Evolutionary conservation across 2,329 filamentous ascomycete genomes (phyloP).

Genomic region (Zymoseptoria crescenta): DNA sequence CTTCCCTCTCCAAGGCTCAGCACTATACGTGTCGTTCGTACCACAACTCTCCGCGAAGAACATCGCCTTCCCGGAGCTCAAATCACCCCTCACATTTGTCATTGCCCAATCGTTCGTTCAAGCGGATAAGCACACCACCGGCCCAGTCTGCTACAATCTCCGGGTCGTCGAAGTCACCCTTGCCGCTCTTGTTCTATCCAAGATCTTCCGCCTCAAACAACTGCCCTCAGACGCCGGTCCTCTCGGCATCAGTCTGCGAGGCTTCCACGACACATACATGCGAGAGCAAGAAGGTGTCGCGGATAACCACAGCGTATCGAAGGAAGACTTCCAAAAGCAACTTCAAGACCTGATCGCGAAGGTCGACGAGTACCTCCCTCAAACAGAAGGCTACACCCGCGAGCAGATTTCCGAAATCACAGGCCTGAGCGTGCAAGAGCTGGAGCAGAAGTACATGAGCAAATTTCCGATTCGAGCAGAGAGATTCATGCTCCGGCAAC

Average conservation of each 20-base stretch:
- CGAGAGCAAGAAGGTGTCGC: conserved; percentile 42
- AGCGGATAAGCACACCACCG: conserved; percentile 90
- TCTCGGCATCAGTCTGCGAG: conserved; percentile 72
- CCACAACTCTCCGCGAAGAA: conserved; percentile 69
- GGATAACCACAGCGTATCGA: conserved; percentile 41
- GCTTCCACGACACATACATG: conserved; percentile 81
- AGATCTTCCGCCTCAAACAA: conserved; percentile 50
- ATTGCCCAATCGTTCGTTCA: conserved; percentile 92
- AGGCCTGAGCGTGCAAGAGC: conserved; percentile 58
- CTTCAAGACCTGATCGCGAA: conserved; percentile 65
- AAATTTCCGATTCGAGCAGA: conserved; percentile 85
- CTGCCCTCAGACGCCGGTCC: conserved; percentile 75
- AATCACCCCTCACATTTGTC: conserved; percentile 79
- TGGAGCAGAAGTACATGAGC: conserved; percentile 73
- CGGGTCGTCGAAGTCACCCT: conserved; percentile 92
- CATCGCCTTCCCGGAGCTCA: conserved; percentile 72
- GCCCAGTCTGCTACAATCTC: conserved; percentile 90
- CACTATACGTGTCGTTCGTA: conserved; percentile 83
- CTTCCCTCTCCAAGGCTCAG: conserved; percentile 77
- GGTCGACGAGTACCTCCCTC: conserved; percentile 61
- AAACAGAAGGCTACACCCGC: conserved; percentile 79
- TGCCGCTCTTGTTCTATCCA: conserved; percentile 62
- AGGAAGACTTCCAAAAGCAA: conserved; percentile 49
- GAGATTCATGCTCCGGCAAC: conserved; percentile 76
- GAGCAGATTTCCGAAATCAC: conserved; percentile 73